Conservation (phyloP, 345 rosid species). For the Dipteronia sinensis region DNA sequence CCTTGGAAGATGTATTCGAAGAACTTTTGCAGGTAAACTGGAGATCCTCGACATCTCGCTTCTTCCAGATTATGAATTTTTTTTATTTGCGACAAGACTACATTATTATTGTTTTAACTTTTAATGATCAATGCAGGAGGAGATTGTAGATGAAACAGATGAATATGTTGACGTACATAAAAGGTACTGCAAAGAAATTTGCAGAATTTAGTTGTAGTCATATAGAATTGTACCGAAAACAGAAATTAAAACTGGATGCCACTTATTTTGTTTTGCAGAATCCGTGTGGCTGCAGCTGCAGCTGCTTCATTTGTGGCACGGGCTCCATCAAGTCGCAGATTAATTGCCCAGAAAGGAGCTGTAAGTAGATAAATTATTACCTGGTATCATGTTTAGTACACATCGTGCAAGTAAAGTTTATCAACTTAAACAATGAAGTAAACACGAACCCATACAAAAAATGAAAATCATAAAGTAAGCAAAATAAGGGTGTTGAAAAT, state of each 20-base stretch:
- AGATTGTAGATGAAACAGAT: conserved; percentile 98
- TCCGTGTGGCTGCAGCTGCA: conserved; percentile 97
- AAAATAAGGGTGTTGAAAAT: neutral
- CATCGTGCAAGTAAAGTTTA: neutral
- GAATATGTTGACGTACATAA: conserved; percentile 95
- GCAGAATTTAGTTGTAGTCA: neutral
- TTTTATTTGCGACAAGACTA: neutral
- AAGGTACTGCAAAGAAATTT: conserved; percentile 43
- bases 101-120: conserved; percentile 10
- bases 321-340: conserved; percentile 77
- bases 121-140: conserved; percentile 57
- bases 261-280: conserved; percentile 46
- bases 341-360: conserved; percentile 54
- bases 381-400: neutral
- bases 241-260: conserved; percentile 12
- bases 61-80: neutral
- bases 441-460: neutral
- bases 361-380: conserved; percentile 38
- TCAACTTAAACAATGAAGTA: neutral
- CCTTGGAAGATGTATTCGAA: conserved; percentile 97
- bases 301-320: conserved; percentile 92
- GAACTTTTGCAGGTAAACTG: conserved; percentile 76
- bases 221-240: neutral
- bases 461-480: neutral
- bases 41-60: conserved; percentile 3